These are phyloP conservation scores for Rhizophora apiculata DNA, from an alignment of 345 rosid genomes.

Conservation along the genomic window DNA sequence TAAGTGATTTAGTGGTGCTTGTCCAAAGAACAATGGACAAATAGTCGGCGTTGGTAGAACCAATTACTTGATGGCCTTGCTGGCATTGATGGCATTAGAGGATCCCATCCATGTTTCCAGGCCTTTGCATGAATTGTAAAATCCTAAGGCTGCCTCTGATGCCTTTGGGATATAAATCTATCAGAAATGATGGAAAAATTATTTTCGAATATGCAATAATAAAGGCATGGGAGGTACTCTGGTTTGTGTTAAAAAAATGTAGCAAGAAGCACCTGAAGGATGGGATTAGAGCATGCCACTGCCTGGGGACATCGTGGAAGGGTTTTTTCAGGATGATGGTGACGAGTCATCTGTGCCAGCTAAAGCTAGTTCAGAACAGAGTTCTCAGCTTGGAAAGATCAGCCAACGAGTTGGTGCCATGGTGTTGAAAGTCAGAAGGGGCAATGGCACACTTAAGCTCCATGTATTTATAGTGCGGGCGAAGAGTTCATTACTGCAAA, in stretches of 20 bases:
- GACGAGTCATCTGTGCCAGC: slow-evolving; percentile 23
- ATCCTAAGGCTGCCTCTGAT: too few species aligned
- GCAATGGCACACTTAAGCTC: slow-evolving; percentile 31
- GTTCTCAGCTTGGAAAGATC: slow-evolving; percentile 37
- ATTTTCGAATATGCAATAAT: too few species aligned
- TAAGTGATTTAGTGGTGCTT: too few species aligned
- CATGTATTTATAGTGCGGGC: slow-evolving; percentile 16
- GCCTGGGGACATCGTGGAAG: slow-evolving; percentile 53
- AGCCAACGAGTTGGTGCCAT: slow-evolving; percentile 28
- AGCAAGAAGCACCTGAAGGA: slow-evolving; percentile 40
- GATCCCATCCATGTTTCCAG: too few species aligned
- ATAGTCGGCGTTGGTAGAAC: too few species aligned
- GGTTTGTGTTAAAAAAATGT: slow-evolving; percentile 41
- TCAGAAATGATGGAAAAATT: too few species aligned
- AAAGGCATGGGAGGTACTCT: slow-evolving; percentile 23
- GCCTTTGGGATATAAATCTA: too few species aligned
- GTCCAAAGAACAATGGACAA: too few species aligned
- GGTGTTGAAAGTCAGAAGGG: slow-evolving; percentile 44
- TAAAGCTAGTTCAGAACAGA: slow-evolving; percentile 29
- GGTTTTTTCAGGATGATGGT: slow-evolving; percentile 24
- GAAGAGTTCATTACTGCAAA: slow-evolving; percentile 34
- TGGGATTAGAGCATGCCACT: slow-evolving; percentile 53
- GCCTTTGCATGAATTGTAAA: too few species aligned
- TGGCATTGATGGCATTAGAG: too few species aligned
- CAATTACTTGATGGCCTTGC: too few species aligned